Base-by-base conservation (phyloP, 1,284 basidiomycete genomes). In the Malassezia pachydermatis region DNA sequence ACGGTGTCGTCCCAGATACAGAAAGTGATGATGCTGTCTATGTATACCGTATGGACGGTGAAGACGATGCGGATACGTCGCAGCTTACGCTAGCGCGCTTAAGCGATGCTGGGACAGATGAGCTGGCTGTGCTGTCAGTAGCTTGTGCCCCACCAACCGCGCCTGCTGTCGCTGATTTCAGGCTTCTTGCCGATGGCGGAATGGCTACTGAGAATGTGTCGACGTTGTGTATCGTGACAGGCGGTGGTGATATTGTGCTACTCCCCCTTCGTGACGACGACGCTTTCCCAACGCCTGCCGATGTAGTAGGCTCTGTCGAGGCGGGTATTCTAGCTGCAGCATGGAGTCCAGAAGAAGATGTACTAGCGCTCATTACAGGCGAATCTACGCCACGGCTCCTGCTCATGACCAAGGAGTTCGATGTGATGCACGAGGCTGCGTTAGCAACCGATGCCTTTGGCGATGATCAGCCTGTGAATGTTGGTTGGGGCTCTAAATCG, bases 401-500 rank as follows among this genome's bases (percentile, higher is more conserved):
- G 32, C 75, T 90, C 42, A 89, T 96, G 84, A 88, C 86, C 1
- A 79, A 82, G 8, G 80, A 82, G 7, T 92, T 94, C 65, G 88
- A 95, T 58, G 82, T 89, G 6, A 76, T 95, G 19, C 83, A 81
- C 28, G 92, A 96, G 70, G 76, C 76, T 10, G 78, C 81, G 0
- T 73, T 95, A 1, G 78, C 84, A 49, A 79, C 82, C 0, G 71
- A 77, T 30, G 84, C 86, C 34, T 90, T 89, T 58, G 92, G 92
- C 35, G 82, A 89, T 77, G 88, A 88, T 70, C 80, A 82, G 32
- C 87, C 86, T 5, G 87, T 95, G 63, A 87, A 90, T 60, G 86
- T 96, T 46, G 94, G 94, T 8, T 99, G 94, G 94, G 94, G 94
- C 24, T 87, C 86, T 4, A 94, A 92, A 67, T 79, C 85, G 63